Conservation (phyloP, 179 eudicot species). For the Spergularia azorica region DNA sequence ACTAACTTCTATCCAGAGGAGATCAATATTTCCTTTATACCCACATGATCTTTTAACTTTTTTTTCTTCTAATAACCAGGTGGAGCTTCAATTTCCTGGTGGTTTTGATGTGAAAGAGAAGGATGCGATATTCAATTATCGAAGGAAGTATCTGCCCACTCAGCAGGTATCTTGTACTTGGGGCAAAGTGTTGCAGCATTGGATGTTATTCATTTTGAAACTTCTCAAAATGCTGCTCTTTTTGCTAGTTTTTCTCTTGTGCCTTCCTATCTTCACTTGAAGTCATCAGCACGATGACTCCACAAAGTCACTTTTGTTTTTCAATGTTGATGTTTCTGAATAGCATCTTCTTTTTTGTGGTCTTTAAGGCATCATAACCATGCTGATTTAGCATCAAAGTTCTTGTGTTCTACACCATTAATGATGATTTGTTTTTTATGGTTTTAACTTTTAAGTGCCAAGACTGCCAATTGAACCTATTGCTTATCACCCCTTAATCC, state of each 20-base stretch:
- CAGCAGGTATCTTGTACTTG: conserved; percentile 59
- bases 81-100: conserved; percentile 70
- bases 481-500: not conserved
- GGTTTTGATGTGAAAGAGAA: conserved; percentile 52
- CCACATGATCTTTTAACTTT: no score
- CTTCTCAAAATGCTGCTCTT: conserved; percentile 1
- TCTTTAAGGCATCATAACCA: not conserved
- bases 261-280: no score
- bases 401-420: not conserved
- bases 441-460: no score
- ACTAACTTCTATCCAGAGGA: no score
- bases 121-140: conserved; percentile 84
- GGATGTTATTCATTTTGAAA: not conserved
- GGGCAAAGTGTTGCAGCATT: not conserved
- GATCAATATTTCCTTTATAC: no score
- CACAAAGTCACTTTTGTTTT: not conserved
- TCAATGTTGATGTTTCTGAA: not conserved
- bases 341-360: not conserved
- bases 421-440: not conserved
- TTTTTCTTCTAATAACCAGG: conserved; percentile 40
- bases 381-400: not conserved
- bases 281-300: no score
- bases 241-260: not conserved
- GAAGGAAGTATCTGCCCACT: conserved; percentile 90
- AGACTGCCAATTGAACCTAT: not conserved